Conservation (phyloP, 345 rosid species). For the Psidium guajava region DNA sequence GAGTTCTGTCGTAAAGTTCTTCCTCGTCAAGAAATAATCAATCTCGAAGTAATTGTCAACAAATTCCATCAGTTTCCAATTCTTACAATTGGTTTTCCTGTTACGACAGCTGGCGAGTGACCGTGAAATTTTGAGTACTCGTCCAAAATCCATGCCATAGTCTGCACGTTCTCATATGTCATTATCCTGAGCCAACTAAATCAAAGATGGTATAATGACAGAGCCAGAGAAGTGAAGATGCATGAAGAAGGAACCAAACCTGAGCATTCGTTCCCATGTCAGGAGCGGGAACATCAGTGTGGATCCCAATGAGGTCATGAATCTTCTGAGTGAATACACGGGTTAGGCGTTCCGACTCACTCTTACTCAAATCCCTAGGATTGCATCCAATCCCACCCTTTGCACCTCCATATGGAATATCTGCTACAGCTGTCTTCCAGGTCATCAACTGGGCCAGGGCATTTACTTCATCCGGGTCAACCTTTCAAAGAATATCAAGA, state of each 20-base stretch:
- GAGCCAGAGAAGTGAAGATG: neutral
- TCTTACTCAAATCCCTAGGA: constrained; percentile 52
- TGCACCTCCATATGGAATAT: constrained; percentile 95
- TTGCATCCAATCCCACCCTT: constrained; percentile 95
- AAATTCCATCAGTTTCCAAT: neutral
- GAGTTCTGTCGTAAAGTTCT: neutral
- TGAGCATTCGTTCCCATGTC: constrained; percentile 94
- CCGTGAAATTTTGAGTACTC: constrained; percentile 97
- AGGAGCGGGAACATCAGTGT: constrained; percentile 93
- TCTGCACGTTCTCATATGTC: constrained; percentile 16
- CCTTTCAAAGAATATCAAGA: constrained; percentile 27
- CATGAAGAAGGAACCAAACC: constrained; percentile 8
- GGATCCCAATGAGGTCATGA: constrained; percentile 89
- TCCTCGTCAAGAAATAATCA: neutral
- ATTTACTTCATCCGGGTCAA: constrained; percentile 95
- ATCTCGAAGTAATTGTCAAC: neutral
- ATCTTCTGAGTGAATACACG: constrained; percentile 98
- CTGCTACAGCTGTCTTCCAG: constrained; percentile 95
- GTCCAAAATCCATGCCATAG: constrained; percentile 97
- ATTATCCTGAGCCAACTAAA: neutral
- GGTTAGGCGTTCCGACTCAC: constrained; percentile 82
- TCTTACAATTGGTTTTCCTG: constrained; percentile 85
- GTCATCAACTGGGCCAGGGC: constrained; percentile 97
- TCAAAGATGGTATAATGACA: neutral
- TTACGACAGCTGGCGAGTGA: constrained; percentile 90